Base-by-base conservation (phyloP, 352 stramenopile species). In the Globisporangium acanthophoron region DNA sequence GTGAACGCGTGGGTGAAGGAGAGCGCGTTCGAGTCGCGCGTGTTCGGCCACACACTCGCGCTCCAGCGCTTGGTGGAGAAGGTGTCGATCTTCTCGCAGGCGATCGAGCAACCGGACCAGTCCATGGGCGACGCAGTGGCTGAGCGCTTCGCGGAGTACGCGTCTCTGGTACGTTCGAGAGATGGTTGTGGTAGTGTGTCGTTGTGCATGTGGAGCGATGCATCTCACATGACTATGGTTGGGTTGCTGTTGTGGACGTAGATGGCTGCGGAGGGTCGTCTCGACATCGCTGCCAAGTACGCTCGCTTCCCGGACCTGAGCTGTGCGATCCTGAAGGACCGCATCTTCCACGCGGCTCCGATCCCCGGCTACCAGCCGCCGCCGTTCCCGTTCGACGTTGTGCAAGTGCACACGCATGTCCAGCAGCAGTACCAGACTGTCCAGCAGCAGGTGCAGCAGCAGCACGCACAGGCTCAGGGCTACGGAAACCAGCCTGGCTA, bases 1-100 rank as follows among this genome's bases (percentile, higher is more conserved):
- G 85, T 94, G 40, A 76, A 69, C 46, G 86, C 94, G 3, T 94
- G 84, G 77, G 95, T 97, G 62, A 96, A 95, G 78, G 91, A 96
- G 65, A 85, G 80, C 52, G 81, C 96, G 49, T 61, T 92, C 21
- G 74, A 96, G 55, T 64, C 77, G 57, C 81, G 77, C 35, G 82
- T 80, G 20, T 71, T 77, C 13, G 77, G 79, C 11, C 70, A 84
- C 64, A 85, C 92, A 5, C 65, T 88, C 61, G 92, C 92, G 11
- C 80, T 99, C 15, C 95, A 99, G 62, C 85, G 97, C 43, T 94
- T 98, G 58, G 92, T 98, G n/a, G 90, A 98, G 66, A 98, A 98
- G 71, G 90, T 98, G 3, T 96, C 92, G 56, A 87, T 98, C 44
- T 98, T 98, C 58, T 73, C 87, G 1, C 92, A 96, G 64, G 81